phyloP scores from a whole-genome alignment of 2,329 filamentous ascomycete species.

The Phialophora expanda region DNA sequence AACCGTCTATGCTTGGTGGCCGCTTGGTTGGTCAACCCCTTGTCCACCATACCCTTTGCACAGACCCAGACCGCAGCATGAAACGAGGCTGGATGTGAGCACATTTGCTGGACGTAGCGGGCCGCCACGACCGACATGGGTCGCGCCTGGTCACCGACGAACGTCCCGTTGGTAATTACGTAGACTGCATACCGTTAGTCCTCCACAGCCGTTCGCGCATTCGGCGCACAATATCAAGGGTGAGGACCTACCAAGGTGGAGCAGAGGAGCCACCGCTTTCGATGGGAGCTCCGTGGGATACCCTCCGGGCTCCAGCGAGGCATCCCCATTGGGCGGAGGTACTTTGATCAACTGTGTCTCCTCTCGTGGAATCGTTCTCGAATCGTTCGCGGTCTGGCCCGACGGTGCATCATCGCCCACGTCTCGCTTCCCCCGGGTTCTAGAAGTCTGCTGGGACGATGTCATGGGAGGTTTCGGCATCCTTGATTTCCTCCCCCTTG shows the following conservation, averaged over 20 bases:
- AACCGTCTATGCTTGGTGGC: slow-evolving; percentile 2
- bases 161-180: neutral
- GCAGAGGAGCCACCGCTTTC: neutral
- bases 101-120: neutral
- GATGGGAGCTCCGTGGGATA: neutral
- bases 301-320: neutral
- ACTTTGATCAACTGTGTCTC: neutral
- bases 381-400: neutral
- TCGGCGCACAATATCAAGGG: neutral
- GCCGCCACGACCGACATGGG: neutral
- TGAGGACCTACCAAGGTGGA: neutral
- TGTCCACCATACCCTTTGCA: slow-evolving; percentile 2
- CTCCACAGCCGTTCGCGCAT: neutral
- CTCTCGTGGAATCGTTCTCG: neutral
- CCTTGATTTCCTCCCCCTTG: neutral
- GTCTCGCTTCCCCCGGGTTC: neutral
- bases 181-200: neutral
- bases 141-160: slow-evolving; percentile 1
- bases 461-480: neutral
- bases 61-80: slow-evolving; percentile 1
- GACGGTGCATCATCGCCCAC: neutral
- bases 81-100: slow-evolving; percentile 2
- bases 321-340: neutral
- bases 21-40: neutral
- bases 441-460: neutral